Percentiles rank a stretch among this genome's conserved stretches.
These are phyloP conservation scores for Umbelopsis isabellina DNA, from an alignment of 192 early-diverging fungal species.

Conservation along the genomic window DNA sequence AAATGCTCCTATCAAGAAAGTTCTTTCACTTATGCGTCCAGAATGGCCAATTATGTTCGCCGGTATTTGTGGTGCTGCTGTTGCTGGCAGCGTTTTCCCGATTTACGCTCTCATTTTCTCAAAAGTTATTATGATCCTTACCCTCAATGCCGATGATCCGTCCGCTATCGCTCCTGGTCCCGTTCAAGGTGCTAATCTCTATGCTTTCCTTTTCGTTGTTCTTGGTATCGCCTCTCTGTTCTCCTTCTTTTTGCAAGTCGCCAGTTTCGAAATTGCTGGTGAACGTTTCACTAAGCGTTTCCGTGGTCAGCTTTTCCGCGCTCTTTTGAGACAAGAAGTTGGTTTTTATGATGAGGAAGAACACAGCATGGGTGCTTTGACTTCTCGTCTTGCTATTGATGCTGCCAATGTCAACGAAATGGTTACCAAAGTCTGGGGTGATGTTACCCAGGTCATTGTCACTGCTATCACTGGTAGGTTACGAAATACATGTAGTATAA, in stretches of 20 bases:
- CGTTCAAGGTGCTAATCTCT: slow-evolving; percentile 41
- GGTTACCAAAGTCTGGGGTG: slow-evolving; percentile 56
- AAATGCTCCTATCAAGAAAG: slow-evolving; percentile 59
- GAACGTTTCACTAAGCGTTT: slow-evolving; percentile 66
- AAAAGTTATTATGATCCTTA: slow-evolving; percentile 53
- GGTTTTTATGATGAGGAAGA: slow-evolving; percentile 83
- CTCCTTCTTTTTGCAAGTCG: slow-evolving; percentile 57
- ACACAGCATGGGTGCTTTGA: slow-evolving; percentile 77
- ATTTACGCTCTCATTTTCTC: slow-evolving; percentile 62
- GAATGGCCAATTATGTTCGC: slow-evolving; percentile 56
- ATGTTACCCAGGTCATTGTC: slow-evolving; percentile 37
- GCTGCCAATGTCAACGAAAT: slow-evolving; percentile 58
- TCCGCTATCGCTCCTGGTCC: slow-evolving; percentile 37
- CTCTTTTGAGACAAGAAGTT: slow-evolving; percentile 83
- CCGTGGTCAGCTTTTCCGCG: slow-evolving; percentile 65
- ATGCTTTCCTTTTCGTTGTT: slow-evolving; percentile 38
- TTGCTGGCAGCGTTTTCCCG: slow-evolving; percentile 75
- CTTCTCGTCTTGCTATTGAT: slow-evolving; percentile 82
- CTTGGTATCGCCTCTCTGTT: slow-evolving; percentile 57
- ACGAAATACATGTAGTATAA: neutral
- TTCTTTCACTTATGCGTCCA: slow-evolving; percentile 51
- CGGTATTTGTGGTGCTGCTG: slow-evolving; percentile 54
- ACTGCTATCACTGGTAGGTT: slow-evolving; percentile 36
- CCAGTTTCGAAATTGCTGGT: slow-evolving; percentile 66
- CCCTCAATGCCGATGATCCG: slow-evolving; percentile 25